A percentile compares a stretch with the other conserved stretches of the same genome.
Conservation (phyloP, 305 asterid species). For the Solanum hybrid region DNA sequence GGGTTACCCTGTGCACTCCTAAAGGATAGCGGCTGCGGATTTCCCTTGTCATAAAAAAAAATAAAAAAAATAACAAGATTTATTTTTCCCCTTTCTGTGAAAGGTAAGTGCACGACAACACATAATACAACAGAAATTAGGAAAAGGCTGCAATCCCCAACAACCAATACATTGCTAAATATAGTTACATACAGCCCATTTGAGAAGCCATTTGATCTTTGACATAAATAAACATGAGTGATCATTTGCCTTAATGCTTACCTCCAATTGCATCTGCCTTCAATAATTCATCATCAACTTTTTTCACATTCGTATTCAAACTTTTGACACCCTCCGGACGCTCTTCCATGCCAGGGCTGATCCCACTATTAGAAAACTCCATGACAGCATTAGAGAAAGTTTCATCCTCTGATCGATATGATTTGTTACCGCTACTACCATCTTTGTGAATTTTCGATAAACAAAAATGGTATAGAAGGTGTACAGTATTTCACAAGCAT, state of each 20-base stretch:
- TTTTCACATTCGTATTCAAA: constrained; percentile 16
- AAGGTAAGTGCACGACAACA: not conserved
- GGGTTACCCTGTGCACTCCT: too few relatives aligned
- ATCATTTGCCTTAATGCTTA: constrained; percentile 11
- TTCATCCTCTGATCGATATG: constrained; percentile 58
- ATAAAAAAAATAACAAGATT: too few relatives aligned
- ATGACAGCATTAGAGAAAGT: constrained; percentile 62
- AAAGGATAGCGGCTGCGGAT: too few relatives aligned
- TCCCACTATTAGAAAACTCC: constrained; percentile 56
- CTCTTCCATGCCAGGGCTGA: constrained; percentile 34
- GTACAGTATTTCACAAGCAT: too few relatives aligned
- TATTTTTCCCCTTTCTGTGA: not conserved
- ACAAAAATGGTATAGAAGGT: too few relatives aligned
- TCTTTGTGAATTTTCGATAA: constrained; percentile 8
- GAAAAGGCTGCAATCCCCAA: not conserved
- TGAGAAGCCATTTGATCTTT: not conserved
- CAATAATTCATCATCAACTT: constrained; percentile 21
- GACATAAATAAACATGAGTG: not conserved
- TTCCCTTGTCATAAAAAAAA: too few relatives aligned
- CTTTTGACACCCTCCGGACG: constrained; percentile 18
- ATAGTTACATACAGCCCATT: not conserved
- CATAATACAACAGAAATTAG: not conserved
- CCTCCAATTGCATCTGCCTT: constrained; percentile 30
- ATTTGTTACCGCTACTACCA: constrained; percentile 28
- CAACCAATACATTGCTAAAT: not conserved